Percentiles rank a stretch among this genome's conserved stretches.
These are phyloP conservation scores for Arxiozyma heterogenica DNA, from an alignment of 1,139 yeast genomes.

Conservation along the genomic window DNA sequence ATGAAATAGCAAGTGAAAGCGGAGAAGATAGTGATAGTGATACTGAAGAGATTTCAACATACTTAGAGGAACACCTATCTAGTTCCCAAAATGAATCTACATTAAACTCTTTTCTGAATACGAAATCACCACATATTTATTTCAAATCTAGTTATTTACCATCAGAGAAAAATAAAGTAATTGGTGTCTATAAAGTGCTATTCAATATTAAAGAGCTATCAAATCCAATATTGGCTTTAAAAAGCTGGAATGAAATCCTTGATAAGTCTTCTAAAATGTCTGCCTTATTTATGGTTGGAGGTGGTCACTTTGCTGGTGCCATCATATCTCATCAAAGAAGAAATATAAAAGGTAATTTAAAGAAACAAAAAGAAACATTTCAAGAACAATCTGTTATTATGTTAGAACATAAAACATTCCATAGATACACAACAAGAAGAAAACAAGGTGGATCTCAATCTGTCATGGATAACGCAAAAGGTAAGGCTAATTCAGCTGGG, in stretches of 20 bases:
- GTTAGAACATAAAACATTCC: constrained; percentile 76
- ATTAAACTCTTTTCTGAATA: constrained; percentile 45
- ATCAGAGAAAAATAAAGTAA: constrained; percentile 31
- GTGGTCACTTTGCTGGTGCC: constrained; percentile 98
- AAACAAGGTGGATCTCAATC: constrained; percentile 98
- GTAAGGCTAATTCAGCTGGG: constrained; percentile 96
- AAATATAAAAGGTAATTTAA: constrained; percentile 42
- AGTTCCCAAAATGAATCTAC: constrained; percentile 23
- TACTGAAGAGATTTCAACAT: not conserved
- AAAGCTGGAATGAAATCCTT: constrained; percentile 23
- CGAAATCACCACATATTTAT: constrained; percentile 54
- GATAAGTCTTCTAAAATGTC: constrained; percentile 34
- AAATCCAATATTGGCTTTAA: constrained; percentile 27
- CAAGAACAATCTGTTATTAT: constrained; percentile 57
- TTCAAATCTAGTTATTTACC: constrained; percentile 44
- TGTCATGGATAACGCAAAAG: constrained; percentile 83
- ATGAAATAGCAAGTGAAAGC: constrained; percentile 1
- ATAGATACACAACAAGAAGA: constrained; percentile 89
- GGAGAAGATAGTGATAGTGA: constrained; percentile 4
- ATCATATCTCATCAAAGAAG: constrained; percentile 62
- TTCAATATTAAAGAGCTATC: constrained; percentile 39
- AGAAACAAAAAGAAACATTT: constrained; percentile 36
- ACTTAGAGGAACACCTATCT: not conserved
- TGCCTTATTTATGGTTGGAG: constrained; percentile 88
- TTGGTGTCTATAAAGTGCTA: constrained; percentile 65